Evolutionary conservation across 2,329 filamentous ascomycete genomes (phyloP), one percentile per base, ranked within the genome.

Genomic region (Trichoderma pleuroti): DNA sequence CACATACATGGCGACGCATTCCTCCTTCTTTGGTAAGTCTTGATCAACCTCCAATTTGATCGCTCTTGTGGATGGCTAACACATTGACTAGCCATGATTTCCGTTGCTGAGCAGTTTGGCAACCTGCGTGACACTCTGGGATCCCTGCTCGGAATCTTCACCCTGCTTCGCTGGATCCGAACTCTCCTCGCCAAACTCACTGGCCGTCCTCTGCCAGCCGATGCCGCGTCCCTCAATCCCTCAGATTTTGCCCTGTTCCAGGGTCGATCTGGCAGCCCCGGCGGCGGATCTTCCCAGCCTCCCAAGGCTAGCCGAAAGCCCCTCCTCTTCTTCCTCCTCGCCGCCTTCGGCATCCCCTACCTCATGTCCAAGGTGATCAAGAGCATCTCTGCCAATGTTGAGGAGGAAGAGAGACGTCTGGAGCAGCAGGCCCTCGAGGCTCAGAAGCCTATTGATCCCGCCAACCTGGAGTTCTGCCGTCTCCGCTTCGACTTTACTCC

Each of bases 1-100:
- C 84, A 98, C 96, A 12, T 99, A 98, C 77, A 99, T 99, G 97
- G 96, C 97, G 34, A 99, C 96, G 0, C 96, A 99, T 82, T 98
- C 94, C 7, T 97, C 93, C 68, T 99, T 99, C 82, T 99, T 98
- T 78, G 94, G 94, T 97, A 87, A 77, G 91, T 75, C 11, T 57
- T 12, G n/a, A 32, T 21, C 16, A 46, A 54, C 16, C 9, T 9
- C 10, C 30, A 14, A 34, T 1, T 21, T 24, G 14, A 7, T 18
- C 9, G 16, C 28, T 30, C 26, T 5, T 34, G 24, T n/a, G 21
- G 57, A 7, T 65, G 21, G 16, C 59, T 69, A 59, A 49, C 32
- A 14, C 46, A 34, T 54, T 18, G 59, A 12, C 52, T 73, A 96
- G 96, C 96, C 69, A 98, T 99, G 94, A 93, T 99, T 49, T 96